phyloP scores from a whole-genome alignment of 305 asterid species.

The Fraxinus nigra region DNA sequence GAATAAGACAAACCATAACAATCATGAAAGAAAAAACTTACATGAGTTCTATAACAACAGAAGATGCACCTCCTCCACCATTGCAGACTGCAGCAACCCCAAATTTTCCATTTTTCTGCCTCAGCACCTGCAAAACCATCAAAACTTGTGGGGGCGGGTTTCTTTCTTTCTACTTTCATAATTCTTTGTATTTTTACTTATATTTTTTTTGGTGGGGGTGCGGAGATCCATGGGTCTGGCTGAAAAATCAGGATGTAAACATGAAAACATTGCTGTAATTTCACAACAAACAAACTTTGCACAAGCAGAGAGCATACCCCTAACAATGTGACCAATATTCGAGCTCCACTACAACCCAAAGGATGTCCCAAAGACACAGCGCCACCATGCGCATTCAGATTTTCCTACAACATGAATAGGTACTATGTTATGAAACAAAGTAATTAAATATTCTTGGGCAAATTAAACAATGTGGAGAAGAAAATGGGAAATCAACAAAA shows the following conservation, averaged over 20 bases:
- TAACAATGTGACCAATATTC: slow-evolving; percentile 76
- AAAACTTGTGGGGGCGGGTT: not conserved
- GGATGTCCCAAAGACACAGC: slow-evolving; percentile 97
- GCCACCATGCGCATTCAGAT: slow-evolving; percentile 83
- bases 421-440: slow-evolving; percentile 16
- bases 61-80: slow-evolving; percentile 98
- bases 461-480: not conserved
- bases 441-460: not conserved
- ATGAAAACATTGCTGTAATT: not conserved
- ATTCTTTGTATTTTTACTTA: not conserved
- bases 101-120: slow-evolving; percentile 57
- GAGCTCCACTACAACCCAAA: slow-evolving; percentile 94
- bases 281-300: not conserved
- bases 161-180: not conserved
- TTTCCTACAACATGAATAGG: slow-evolving; percentile 41
- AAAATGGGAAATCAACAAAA: not conserved
- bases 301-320: slow-evolving; percentile 51
- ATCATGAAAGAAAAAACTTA: slow-evolving; percentile 28
- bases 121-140: slow-evolving; percentile 60
- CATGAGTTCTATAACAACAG: slow-evolving; percentile 74
- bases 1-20: slow-evolving; percentile 25
- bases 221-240: not conserved
- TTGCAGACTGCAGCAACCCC: slow-evolving; percentile 94
- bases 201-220: not conserved
- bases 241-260: slow-evolving; percentile 9